phyloP scores from a whole-genome alignment of 2,329 filamentous ascomycete genomes.

The Verticillium longisporum region DNA sequence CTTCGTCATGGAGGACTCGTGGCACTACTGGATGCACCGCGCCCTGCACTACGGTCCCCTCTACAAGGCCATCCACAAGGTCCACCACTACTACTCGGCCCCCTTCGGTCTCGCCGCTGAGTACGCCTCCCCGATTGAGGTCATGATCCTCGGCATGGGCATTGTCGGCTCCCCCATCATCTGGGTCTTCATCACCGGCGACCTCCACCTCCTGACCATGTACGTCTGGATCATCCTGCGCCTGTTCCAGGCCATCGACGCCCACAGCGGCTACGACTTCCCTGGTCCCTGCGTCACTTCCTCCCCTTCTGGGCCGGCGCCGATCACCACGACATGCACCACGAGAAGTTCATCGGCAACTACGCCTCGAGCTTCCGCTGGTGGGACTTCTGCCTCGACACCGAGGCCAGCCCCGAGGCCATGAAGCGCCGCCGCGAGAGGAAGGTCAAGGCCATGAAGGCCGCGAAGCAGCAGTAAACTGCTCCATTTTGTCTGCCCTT shows the following conservation, averaged over 20 bases:
- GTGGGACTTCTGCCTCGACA: slow-evolving; percentile 96
- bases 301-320: slow-evolving; percentile 97
- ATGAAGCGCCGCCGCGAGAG: slow-evolving; percentile 75
- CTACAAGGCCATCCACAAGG: slow-evolving; percentile 97
- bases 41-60: slow-evolving; percentile 88
- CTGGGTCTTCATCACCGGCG: slow-evolving; percentile 74
- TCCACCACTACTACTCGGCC: slow-evolving; percentile 97
- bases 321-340: slow-evolving; percentile 92
- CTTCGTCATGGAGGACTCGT: slow-evolving; percentile 92
- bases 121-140: slow-evolving; percentile 95
- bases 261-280: slow-evolving; percentile 97
- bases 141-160: slow-evolving; percentile 87
- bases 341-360: slow-evolving; percentile 98
- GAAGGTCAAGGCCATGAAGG: slow-evolving; percentile 59
- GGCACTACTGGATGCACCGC: slow-evolving; percentile 98
- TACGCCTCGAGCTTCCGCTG: slow-evolving; percentile 97
- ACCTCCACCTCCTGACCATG: slow-evolving; percentile 96
- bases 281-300: slow-evolving; percentile 93
- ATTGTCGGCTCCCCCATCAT: slow-evolving; percentile 76
- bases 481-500: too few relatives aligned
- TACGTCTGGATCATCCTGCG: slow-evolving; percentile 92
- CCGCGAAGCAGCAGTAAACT: slow-evolving; percentile 61
- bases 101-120: slow-evolving; percentile 95
- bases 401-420: slow-evolving; percentile 84
- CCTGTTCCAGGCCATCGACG: slow-evolving; percentile 95